These are phyloP conservation scores for Epichloe sibirici DNA, from an alignment of 2,329 filamentous ascomycete genomes.

Conservation along the genomic window DNA sequence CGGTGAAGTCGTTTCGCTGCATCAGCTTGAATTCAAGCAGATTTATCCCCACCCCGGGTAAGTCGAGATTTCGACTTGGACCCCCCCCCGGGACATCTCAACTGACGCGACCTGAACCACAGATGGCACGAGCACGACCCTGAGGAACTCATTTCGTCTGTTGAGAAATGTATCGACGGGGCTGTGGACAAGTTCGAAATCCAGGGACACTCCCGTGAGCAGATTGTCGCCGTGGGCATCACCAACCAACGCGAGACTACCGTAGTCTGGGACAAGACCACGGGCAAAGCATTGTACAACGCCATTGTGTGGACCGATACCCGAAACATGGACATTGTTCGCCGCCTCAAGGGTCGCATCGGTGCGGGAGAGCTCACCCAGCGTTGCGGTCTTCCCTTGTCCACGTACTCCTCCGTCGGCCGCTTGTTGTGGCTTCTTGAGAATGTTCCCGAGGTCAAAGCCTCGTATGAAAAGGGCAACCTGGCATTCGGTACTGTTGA, in stretches of 20 bases:
- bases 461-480: constrained; percentile 58
- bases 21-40: constrained; percentile 66
- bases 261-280: constrained; percentile 66
- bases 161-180: constrained; percentile 64
- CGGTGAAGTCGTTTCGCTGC: constrained; percentile 57
- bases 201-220: constrained; percentile 50
- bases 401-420: constrained; percentile 69
- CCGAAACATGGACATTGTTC: constrained; percentile 58
- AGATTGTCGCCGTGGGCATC: constrained; percentile 67
- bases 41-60: constrained; percentile 65
- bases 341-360: constrained; percentile 54
- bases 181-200: constrained; percentile 57
- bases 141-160: constrained; percentile 58
- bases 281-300: constrained; percentile 65
- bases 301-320: constrained; percentile 81
- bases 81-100: constrained; percentile 13
- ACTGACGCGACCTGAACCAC: constrained; percentile 4
- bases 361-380: constrained; percentile 55
- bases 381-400: constrained; percentile 65
- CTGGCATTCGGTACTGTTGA: constrained; percentile 74
- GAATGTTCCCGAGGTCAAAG: constrained; percentile 52
- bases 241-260: constrained; percentile 79
- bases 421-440: constrained; percentile 69
- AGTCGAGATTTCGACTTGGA: background rate
- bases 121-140: constrained; percentile 84